Conservation (phyloP, 1,139 yeast genomes). For the Magnusiomyces fungicola region DNA sequence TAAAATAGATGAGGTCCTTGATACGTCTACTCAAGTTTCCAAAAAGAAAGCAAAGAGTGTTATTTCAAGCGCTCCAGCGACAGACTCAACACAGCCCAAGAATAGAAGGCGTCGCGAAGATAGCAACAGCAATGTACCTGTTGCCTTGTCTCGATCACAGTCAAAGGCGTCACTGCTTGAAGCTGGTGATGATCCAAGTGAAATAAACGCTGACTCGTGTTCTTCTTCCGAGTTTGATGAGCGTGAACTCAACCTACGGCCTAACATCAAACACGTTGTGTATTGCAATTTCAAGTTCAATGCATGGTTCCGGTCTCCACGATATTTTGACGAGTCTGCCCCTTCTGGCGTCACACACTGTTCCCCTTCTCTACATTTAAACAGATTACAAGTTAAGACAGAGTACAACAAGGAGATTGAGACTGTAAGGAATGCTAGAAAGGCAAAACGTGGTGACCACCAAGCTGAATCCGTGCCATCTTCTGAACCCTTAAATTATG, state of each 20-base stretch:
- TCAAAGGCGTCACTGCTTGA: not conserved
- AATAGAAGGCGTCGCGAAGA: not conserved
- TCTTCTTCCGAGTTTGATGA: constrained; percentile 5
- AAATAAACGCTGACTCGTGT: not conserved
- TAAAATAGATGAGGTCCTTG: no score
- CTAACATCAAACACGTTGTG: constrained; percentile 54
- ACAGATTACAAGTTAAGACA: constrained; percentile 16
- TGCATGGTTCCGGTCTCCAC: constrained; percentile 85
- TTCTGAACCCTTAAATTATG: constrained; percentile 10
- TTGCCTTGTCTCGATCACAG: no score
- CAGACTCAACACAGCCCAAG: no score
- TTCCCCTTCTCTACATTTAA: constrained; percentile 3
- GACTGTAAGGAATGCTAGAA: constrained; percentile 18
- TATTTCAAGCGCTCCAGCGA: no score
- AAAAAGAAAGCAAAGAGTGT: no score
- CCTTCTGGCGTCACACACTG: constrained; percentile 12
- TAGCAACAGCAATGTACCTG: no score
- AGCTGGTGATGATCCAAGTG: not conserved
- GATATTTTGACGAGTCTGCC: constrained; percentile 44
- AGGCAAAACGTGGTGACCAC: constrained; percentile 14
- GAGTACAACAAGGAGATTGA: constrained; percentile 27
- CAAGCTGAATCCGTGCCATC: constrained; percentile 13
- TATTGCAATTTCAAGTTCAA: constrained; percentile 59
- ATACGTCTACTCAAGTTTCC: no score
- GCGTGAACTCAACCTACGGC: constrained; percentile 2